A percentile compares a stretch with the other conserved stretches of the same genome.
These are phyloP conservation scores for Epithemia pelagica DNA, from an alignment of 108 stramenopile species.

Conservation along the genomic window DNA sequence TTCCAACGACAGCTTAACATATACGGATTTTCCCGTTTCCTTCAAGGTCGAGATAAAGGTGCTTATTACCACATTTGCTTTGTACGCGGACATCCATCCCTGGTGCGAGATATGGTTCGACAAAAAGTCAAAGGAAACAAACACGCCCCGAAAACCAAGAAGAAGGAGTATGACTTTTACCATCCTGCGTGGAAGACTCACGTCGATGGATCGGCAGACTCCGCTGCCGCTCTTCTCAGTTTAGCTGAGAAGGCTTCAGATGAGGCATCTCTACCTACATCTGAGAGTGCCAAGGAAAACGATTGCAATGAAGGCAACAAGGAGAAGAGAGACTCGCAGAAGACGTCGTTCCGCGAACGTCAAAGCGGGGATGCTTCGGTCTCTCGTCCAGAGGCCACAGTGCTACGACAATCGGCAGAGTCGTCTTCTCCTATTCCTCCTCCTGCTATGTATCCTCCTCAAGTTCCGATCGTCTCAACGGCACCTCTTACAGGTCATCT, in stretches of 20 bases:
- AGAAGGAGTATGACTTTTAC: neutral
- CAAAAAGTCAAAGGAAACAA: constrained; percentile 73
- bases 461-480: no score
- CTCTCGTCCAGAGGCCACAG: no score
- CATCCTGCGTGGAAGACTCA: neutral
- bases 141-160: constrained; percentile 15
- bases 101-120: constrained; percentile 61
- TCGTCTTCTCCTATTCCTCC: neutral
- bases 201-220: neutral
- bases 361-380: no score
- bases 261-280: neutral
- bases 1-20: constrained; percentile 54
- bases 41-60: constrained; percentile 33
- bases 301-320: neutral
- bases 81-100: constrained; percentile 50
- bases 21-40: constrained; percentile 62
- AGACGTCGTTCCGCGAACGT: neutral
- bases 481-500: no score
- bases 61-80: constrained; percentile 74
- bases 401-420: neutral
- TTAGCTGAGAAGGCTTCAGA: neutral
- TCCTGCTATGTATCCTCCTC: neutral
- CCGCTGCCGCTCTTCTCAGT: neutral
- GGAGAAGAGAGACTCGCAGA: neutral
- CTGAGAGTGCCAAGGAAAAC: neutral